Evolutionary conservation across 352 stramenopile species (phyloP).

Genomic region (Phytophthora agathidicida): DNA sequence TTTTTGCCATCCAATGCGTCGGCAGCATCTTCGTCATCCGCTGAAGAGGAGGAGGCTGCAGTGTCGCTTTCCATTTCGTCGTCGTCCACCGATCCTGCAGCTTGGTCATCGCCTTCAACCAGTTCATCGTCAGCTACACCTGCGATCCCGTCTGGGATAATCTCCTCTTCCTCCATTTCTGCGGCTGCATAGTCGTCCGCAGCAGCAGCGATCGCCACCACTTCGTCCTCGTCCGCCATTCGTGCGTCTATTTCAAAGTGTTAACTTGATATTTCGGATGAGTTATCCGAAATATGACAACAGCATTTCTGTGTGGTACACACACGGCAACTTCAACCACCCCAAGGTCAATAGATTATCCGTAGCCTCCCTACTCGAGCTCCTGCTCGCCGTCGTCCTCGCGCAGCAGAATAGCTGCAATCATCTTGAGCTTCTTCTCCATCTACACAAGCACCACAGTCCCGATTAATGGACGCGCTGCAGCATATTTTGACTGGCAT

Average conservation of each 20-base stretch:
- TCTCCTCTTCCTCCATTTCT: neutral
- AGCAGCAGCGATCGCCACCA: neutral
- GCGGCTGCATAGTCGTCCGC: neutral
- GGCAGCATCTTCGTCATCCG: neutral
- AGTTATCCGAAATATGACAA: no score
- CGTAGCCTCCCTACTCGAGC: constrained; percentile 18
- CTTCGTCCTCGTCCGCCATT: constrained; percentile 20
- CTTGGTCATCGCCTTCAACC: neutral
- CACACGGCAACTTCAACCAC: no score
- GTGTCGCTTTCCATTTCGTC: neutral
- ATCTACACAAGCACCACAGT: constrained; percentile 27
- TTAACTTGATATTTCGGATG: constrained; percentile 16
- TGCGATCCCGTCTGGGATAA: neutral
- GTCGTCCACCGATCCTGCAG: neutral
- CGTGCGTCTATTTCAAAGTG: neutral
- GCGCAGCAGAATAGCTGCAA: constrained; percentile 47
- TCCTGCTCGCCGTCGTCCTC: constrained; percentile 38
- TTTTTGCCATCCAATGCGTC: constrained; percentile 10
- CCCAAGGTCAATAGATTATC: no score
- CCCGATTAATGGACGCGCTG: neutral
- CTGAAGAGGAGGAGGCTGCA: neutral
- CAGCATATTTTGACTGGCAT: neutral
- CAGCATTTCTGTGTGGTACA: no score
- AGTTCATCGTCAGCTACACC: neutral
- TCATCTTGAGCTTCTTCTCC: constrained; percentile 65